Base-by-base conservation (phyloP, 2,329 filamentous ascomycete genomes). In the Eurotiales sp. region DNA sequence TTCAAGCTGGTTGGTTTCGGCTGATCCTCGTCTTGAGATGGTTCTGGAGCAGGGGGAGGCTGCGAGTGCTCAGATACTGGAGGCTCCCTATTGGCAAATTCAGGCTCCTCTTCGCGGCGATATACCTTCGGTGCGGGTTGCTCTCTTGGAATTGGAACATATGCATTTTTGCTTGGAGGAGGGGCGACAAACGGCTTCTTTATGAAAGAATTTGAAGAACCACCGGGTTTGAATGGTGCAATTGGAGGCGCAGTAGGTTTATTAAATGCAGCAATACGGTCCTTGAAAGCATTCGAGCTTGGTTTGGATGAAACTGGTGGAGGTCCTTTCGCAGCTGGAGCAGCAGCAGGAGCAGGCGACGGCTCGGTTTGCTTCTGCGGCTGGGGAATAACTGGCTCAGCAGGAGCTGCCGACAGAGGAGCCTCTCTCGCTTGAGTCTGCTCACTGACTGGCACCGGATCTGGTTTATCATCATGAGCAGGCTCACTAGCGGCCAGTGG, bases 181-280 rank as follows among this genome's bases (percentile, higher is more conserved):
- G 93, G 90, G 3, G 93, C 89, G 51, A 99, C 91, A 63, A 96
- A 99, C 0, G 92, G 90, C 72, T 97, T 97, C 78, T 92, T 96
- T 71, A 99, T 85, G 64, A 97, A 97, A 48, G 79, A 79, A 56
- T 79, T 78, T 43, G 80, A 74, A 52, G 86, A 72, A 2, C 83
- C 83, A 54, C 80, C 78, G 17, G 90, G 89, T 66, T 95, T 95
- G 73, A 95, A 92, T 1, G 93, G 93, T n/a, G 90, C 82, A 54
- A 93, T 77, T 8, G 93, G 93, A 2, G 90, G 84, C 5, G 90
- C 90, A 32, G 88, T 83, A 40, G 88, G 77, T 67, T 92, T 93
- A 72, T 99, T 99, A 75, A 99, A 99, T 40, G 93, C 92, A 29
- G 93, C 93, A 66, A 99, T 96, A 56, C 93, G 88, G 72, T 97